A percentile compares a stretch with the other conserved stretches of the same genome.
phyloP scores from a whole-genome alignment of 2,329 filamentous ascomycete species.

The Xylariaceae sp. region DNA sequence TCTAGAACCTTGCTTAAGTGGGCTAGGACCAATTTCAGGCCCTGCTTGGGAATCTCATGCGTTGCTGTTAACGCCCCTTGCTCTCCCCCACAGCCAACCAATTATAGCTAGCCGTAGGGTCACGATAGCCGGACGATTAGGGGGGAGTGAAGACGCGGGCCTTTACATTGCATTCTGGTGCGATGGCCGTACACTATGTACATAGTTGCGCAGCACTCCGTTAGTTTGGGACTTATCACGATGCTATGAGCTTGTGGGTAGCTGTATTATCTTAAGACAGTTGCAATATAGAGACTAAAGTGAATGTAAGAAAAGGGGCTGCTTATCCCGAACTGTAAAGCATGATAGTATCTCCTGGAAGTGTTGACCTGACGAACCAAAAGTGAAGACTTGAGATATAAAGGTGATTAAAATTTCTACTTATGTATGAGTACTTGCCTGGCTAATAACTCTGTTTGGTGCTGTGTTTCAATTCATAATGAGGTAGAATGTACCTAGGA shows the following conservation, averaged over 20 bases:
- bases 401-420: too few relatives aligned
- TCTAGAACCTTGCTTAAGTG: conserved; percentile 27
- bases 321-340: too few relatives aligned
- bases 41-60: conserved; percentile 27
- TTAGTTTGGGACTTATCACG: not conserved
- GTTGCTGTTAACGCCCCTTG: conserved; percentile 19
- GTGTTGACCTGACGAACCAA: too few relatives aligned
- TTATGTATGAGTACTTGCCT: not conserved
- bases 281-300: not conserved
- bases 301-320: too few relatives aligned
- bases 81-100: conserved; percentile 25
- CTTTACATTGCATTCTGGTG: not conserved
- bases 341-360: too few relatives aligned
- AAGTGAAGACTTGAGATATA: conserved; percentile 21
- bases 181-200: not conserved
- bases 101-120: conserved; percentile 14
- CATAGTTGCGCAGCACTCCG: not conserved
- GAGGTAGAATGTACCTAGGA: too few relatives aligned
- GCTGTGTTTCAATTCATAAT: conserved; percentile 21
- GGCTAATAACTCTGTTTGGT: conserved; percentile 12
- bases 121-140: too few relatives aligned
- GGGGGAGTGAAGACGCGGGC: not conserved
- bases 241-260: not conserved
- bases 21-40: conserved; percentile 25
- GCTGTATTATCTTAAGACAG: not conserved